phyloP scores from a whole-genome alignment of 257 asterid species.

The Solanum gracilifrons region DNA sequence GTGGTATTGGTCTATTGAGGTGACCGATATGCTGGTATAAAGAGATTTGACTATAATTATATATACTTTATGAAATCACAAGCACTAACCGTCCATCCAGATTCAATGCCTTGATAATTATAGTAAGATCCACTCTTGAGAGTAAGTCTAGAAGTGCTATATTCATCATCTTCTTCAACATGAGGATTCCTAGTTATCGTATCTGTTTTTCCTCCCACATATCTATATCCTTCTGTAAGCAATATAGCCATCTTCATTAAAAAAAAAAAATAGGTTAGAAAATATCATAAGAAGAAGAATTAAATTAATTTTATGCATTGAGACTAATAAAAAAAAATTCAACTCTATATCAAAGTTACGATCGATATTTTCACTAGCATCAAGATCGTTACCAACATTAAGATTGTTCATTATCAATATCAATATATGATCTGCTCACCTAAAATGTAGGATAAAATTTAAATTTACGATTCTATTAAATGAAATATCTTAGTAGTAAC shows the following conservation, averaged over 20 bases:
- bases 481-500: no score
- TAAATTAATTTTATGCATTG: not conserved
- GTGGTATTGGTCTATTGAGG: no score
- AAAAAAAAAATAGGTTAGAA: not conserved
- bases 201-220: conserved; percentile 57
- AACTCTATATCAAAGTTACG: no score
- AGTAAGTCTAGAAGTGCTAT: conserved; percentile 38
- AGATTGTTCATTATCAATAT: no score
- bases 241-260: conserved; percentile 30
- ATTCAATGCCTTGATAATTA: conserved; percentile 31
- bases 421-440: not conserved
- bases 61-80: no score
- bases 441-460: no score
- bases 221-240: conserved; percentile 43
- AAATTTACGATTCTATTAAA: no score
- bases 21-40: rapidly evolving
- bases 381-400: not conserved
- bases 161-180: conserved; percentile 55
- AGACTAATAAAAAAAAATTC: not conserved
- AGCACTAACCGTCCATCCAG: conserved; percentile 65
- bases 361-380: not conserved
- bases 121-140: conserved; percentile 30
- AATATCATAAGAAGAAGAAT: no score
- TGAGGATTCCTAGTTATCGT: conserved; percentile 41
- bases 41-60: not conserved